Conservation (phyloP, 768 basidiomycete genomes). For the Lactarius sanguifluus region DNA sequence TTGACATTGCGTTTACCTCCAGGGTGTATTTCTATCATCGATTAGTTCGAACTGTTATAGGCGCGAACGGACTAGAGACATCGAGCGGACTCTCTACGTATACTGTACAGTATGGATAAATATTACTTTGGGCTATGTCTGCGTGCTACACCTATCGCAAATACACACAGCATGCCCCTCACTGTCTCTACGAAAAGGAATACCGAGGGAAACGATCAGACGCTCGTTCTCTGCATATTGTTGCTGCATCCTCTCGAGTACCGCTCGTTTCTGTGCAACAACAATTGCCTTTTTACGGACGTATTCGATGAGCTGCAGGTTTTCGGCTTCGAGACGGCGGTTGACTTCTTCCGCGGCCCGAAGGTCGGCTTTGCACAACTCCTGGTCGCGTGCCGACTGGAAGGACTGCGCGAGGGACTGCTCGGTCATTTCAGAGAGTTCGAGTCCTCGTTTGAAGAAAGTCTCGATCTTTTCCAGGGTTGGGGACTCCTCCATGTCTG, state of each 20-base stretch:
- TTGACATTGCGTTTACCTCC: background rate
- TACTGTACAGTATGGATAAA: background rate
- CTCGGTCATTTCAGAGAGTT: background rate
- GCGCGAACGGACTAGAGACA: background rate
- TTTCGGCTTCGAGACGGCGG: background rate
- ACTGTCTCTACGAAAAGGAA: background rate
- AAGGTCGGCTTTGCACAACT: constrained; percentile 1
- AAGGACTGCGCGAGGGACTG: background rate
- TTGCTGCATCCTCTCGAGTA: constrained; percentile 11
- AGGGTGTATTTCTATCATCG: background rate
- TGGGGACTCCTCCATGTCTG: constrained; percentile 11
- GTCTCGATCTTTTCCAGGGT: background rate
- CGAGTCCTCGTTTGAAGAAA: background rate
- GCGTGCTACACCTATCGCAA: background rate
- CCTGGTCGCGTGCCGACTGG: constrained; percentile 3
- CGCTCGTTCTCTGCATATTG: constrained; percentile 1
- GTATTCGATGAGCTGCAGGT: constrained; percentile 4
- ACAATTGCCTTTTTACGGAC: background rate
- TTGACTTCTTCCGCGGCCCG: constrained; percentile 5
- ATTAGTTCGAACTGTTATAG: background rate
- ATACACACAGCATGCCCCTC: background rate
- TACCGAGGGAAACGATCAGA: background rate
- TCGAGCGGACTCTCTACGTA: background rate
- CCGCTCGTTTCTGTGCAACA: background rate
- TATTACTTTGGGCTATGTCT: background rate